phyloP scores from a whole-genome alignment of 1,139 yeast genomes.

The Geotrichum reessii region DNA sequence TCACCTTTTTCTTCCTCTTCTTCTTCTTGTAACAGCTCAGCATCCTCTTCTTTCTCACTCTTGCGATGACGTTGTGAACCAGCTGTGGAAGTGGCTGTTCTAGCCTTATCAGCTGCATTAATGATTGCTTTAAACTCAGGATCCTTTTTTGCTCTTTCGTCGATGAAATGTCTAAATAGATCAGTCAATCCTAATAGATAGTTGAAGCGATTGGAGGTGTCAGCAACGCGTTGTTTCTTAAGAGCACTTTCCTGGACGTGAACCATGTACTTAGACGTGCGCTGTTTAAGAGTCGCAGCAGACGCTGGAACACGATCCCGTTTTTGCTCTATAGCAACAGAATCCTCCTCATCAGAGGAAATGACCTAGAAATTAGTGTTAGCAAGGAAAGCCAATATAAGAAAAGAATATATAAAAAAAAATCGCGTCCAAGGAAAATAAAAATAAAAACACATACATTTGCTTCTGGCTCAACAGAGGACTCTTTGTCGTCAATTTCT shows the following conservation, averaged over 20 bases:
- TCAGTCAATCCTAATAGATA: slow-evolving; percentile 80
- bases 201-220: slow-evolving; percentile 72
- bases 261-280: slow-evolving; percentile 9
- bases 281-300: slow-evolving; percentile 4
- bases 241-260: neutral
- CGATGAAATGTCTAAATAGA: slow-evolving; percentile 82
- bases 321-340: neutral
- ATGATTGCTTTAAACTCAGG: slow-evolving; percentile 54
- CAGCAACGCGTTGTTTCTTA: slow-evolving; percentile 38
- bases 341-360: neutral
- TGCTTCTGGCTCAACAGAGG: slow-evolving; percentile 2
- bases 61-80: slow-evolving; percentile 44
- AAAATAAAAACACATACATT: neutral
- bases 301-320: neutral
- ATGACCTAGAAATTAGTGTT: neutral
- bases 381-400: neutral
- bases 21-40: slow-evolving; percentile 74
- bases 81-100: slow-evolving; percentile 17
- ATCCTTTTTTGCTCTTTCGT: slow-evolving; percentile 71
- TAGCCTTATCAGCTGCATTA: slow-evolving; percentile 39
- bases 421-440: neutral
- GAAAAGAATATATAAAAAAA: neutral
- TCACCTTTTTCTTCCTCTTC: slow-evolving; percentile 49
- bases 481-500: neutral
- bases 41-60: slow-evolving; percentile 89